phyloP scores from a whole-genome alignment of 2,329 filamentous ascomycete species.

The Pseudogymnoascus sp. region DNA sequence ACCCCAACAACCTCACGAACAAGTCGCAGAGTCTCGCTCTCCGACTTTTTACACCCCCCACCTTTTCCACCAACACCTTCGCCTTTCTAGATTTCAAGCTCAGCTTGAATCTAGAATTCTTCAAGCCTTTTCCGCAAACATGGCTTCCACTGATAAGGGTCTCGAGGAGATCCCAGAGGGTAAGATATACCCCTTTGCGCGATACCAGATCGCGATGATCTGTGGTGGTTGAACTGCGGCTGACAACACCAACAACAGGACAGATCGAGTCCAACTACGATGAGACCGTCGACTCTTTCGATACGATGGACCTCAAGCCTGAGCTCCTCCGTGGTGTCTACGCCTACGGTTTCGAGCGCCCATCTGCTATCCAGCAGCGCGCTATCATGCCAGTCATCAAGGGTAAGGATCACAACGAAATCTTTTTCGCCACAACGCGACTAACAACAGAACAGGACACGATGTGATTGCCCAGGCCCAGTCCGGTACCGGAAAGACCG shows the following conservation, averaged over 20 bases:
- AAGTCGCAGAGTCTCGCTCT: conserved; percentile 27
- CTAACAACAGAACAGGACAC: conserved; percentile 52
- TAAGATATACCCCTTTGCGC: conserved; percentile 48
- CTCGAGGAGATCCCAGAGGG: conserved; percentile 96
- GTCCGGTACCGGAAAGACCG: conserved; percentile 99
- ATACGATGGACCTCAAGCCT: conserved; percentile 92
- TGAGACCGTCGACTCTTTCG: conserved; percentile 98
- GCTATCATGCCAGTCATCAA: conserved; percentile 99
- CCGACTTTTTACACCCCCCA: conserved; percentile 23
- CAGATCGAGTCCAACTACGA: conserved; percentile 99
- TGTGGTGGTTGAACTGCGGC: conserved; percentile 8
- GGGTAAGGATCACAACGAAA: conserved; percentile 50
- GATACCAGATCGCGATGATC: neutral
- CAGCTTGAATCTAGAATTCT: conserved; percentile 66
- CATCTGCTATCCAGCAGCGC: conserved; percentile 98
- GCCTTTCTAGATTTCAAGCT: conserved; percentile 61
- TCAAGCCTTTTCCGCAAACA: conserved; percentile 61
- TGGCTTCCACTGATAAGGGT: conserved; percentile 90
- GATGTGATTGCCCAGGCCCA: conserved; percentile 99
- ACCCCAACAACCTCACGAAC: conserved; percentile 15
- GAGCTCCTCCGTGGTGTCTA: conserved; percentile 99
- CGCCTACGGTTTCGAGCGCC: conserved; percentile 99
- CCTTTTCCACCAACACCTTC: conserved; percentile 17
- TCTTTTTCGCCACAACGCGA: conserved; percentile 10
- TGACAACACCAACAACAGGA: conserved; percentile 44